A percentile compares a stretch with the other conserved stretches of the same genome.
Evolutionary conservation across 2,329 filamentous ascomycete species (phyloP).

Genomic region (Lachnellula suecica): DNA sequence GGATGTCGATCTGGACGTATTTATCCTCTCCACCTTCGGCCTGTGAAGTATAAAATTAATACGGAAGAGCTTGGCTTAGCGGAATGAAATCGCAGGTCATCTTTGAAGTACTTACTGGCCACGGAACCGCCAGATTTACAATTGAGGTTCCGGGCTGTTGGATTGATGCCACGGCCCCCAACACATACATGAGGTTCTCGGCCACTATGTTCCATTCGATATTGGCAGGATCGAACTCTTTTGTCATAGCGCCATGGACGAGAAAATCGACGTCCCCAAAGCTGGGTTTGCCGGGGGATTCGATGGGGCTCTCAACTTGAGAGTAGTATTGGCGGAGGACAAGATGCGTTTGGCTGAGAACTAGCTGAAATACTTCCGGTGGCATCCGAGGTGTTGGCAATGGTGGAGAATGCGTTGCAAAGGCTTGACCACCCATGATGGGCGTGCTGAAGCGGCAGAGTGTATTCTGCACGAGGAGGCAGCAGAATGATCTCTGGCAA

Average conservation of each 20-base stretch:
- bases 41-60: no score
- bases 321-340: conserved; percentile 52
- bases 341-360: conserved; percentile 46
- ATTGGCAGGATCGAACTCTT: conserved; percentile 6
- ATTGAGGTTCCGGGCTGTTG: conserved; percentile 31
- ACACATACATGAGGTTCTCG: conserved; percentile 35
- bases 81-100: not conserved
- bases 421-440: conserved; percentile 66
- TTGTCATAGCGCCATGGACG: conserved; percentile 40
- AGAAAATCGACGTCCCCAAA: conserved; percentile 76
- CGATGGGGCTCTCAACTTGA: conserved; percentile 59
- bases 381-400: conserved; percentile 68
- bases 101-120: conserved; percentile 34
- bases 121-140: conserved; percentile 55
- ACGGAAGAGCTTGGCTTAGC: not conserved
- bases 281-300: conserved; percentile 66
- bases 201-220: conserved; percentile 11
- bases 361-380: conserved; percentile 51
- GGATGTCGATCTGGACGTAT: conserved; percentile 70
- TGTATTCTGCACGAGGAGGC: not conserved
- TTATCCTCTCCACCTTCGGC: conserved; percentile 13
- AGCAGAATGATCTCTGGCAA: not conserved
- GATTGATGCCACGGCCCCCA: conserved; percentile 47
- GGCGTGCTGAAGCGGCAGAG: not conserved
- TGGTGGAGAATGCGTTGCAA: conserved; percentile 43